These are phyloP conservation scores for Fusarium zealandicum DNA, from an alignment of 2,329 filamentous ascomycete species.

Conservation along the genomic window DNA sequence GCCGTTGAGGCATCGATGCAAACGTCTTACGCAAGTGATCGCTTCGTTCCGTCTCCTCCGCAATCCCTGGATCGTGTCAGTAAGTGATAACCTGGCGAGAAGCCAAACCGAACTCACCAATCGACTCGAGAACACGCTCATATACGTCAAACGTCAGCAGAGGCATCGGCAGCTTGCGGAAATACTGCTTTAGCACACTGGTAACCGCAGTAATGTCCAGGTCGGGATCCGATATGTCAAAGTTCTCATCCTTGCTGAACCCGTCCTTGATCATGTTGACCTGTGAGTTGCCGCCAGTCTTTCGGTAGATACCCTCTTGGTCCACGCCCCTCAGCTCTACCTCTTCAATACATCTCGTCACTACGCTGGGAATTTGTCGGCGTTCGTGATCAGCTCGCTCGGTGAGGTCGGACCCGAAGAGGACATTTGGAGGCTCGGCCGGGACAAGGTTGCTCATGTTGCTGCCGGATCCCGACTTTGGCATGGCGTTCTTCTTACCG, in stretches of 20 bases:
- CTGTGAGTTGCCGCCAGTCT: slow-evolving; percentile 91
- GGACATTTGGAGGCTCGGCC: slow-evolving; percentile 63
- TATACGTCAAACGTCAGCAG: slow-evolving; percentile 94
- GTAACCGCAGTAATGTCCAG: slow-evolving; percentile 97
- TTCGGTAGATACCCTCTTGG: slow-evolving; percentile 95
- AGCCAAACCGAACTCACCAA: slow-evolving; percentile 59
- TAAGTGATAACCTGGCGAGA: slow-evolving; percentile 1
- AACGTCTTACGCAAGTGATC: slow-evolving; percentile 76
- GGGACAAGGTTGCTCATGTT: slow-evolving; percentile 51
- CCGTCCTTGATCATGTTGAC: slow-evolving; percentile 90
- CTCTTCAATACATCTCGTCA: slow-evolving; percentile 94
- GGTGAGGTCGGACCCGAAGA: slow-evolving; percentile 90
- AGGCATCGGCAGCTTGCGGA: slow-evolving; percentile 88
- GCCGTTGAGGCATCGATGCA: slow-evolving; percentile 79
- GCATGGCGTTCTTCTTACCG: slow-evolving; percentile 60
- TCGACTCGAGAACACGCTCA: slow-evolving; percentile 84
- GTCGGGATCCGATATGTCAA: slow-evolving; percentile 90
- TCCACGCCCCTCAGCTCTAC: slow-evolving; percentile 97
- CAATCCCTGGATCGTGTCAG: slow-evolving; percentile 60
- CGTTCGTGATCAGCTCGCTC: slow-evolving; percentile 89
- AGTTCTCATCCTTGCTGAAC: slow-evolving; percentile 86
- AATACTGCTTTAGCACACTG: slow-evolving; percentile 95
- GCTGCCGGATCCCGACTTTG: slow-evolving; percentile 58
- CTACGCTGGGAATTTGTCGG: slow-evolving; percentile 86
- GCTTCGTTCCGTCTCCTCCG: slow-evolving; percentile 71